Evolutionary conservation across 1,284 basidiomycete genomes (phyloP).

Genomic region (Ceratobasidium papillatum): DNA sequence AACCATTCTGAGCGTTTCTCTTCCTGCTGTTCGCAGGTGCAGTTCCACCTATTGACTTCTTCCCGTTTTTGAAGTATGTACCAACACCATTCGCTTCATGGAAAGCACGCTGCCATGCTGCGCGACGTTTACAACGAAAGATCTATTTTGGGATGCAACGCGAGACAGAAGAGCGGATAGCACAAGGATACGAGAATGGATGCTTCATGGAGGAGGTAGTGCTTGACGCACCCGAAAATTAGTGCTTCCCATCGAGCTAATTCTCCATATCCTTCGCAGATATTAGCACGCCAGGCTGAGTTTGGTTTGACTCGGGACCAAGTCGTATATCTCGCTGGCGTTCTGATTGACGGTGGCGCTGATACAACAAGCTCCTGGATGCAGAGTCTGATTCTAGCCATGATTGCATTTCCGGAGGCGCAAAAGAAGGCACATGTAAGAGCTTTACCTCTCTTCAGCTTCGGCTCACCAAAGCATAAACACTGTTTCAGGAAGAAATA

Average conservation of each 20-base stretch:
- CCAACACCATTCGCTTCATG: slow-evolving; percentile 52
- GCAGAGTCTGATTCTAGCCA: slow-evolving; percentile 45
- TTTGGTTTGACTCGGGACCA: slow-evolving; percentile 27
- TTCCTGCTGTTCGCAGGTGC: slow-evolving; percentile 46
- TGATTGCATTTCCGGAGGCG: slow-evolving; percentile 39
- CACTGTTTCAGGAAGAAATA: slow-evolving; percentile 49
- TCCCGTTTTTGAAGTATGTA: slow-evolving; percentile 53
- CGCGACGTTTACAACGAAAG: slow-evolving; percentile 47
- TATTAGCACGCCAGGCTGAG: slow-evolving; percentile 24
- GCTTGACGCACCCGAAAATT: neutral
- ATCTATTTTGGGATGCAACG: slow-evolving; percentile 48
- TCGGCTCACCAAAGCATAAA: neutral
- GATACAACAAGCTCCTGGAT: slow-evolving; percentile 50
- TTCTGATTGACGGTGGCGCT: slow-evolving; percentile 48
- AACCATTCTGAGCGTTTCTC: neutral
- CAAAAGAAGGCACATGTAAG: slow-evolving; percentile 43
- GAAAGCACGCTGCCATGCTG: slow-evolving; percentile 48
- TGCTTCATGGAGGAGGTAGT: slow-evolving; percentile 30
- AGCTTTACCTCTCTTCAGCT: neutral
- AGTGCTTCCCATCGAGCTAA: no score
- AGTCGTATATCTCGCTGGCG: slow-evolving; percentile 40
- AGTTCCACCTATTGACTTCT: slow-evolving; percentile 52
- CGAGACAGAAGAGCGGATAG: slow-evolving; percentile 42
- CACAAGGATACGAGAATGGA: slow-evolving; percentile 44
- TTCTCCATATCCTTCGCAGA: no score